Conservation (phyloP, 345 rosid genomes). For the sweet orange (Citrus sinensis) region DNA sequence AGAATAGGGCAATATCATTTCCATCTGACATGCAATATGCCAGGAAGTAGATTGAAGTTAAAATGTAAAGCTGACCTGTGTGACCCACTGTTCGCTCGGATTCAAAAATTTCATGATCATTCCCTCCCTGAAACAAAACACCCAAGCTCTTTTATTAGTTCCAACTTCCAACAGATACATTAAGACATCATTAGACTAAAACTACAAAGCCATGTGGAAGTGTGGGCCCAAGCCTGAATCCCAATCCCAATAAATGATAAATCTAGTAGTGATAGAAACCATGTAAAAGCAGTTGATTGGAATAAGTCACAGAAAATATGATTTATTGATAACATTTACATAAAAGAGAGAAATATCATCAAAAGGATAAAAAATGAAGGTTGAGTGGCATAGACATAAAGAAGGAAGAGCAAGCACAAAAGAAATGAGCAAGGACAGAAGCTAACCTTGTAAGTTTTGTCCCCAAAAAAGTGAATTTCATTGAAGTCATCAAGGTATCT, state of each 20-base stretch:
- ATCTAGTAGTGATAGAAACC: not conserved
- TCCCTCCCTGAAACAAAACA: constrained; percentile 66
- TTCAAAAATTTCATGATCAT: constrained; percentile 82
- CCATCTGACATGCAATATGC: not conserved
- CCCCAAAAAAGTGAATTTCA: constrained; percentile 97
- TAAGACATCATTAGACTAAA: not conserved
- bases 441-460: constrained; percentile 90
- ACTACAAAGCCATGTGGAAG: not conserved
- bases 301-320: too few relatives aligned
- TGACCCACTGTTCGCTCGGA: constrained; percentile 86
- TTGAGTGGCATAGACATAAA: not conserved
- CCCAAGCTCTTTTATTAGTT: constrained; percentile 2
- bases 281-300: too few relatives aligned
- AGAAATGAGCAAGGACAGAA: not conserved
- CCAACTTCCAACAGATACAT: not conserved
- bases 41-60: not conserved
- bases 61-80: constrained; percentile 55
- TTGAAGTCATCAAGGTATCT: constrained; percentile 68
- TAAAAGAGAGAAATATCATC: not conserved
- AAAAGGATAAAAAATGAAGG: not conserved
- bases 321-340: not conserved
- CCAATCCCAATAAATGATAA: not conserved
- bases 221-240: not conserved
- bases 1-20: not conserved
- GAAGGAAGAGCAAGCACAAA: not conserved